A percentile compares a stretch with the other conserved stretches of the same genome.
These are phyloP conservation scores for Starmerella floricola DNA, from an alignment of 805 yeast species.

Conservation along the genomic window DNA sequence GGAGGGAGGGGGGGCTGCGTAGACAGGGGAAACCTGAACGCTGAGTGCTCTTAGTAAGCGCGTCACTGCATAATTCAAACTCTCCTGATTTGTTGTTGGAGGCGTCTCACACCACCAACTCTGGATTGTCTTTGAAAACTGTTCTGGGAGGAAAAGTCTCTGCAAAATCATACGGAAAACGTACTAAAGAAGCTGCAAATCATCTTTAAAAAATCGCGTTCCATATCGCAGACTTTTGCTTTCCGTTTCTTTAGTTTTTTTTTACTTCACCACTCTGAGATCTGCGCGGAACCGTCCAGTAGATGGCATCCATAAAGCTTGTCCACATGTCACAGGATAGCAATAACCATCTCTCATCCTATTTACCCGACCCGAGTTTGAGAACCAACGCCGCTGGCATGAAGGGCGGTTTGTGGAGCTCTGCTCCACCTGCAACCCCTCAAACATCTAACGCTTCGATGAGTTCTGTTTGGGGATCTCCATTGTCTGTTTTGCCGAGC, in stretches of 20 bases:
- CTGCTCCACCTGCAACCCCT: constrained; percentile 15
- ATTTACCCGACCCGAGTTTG: constrained; percentile 4
- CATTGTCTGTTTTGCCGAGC: constrained; percentile 8
- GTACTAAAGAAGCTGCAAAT: no score
- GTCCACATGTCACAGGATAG: constrained; percentile 15
- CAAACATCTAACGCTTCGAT: constrained; percentile 12
- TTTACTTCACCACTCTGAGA: neutral
- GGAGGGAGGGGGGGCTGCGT: no score
- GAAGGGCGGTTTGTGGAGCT: constrained; percentile 11
- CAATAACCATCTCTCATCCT: constrained; percentile 5
- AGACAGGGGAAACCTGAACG: no score
- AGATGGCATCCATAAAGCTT: constrained; percentile 14
- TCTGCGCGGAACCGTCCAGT: neutral
- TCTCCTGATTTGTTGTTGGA: no score
- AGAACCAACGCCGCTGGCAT: neutral
- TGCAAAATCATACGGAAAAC: no score
- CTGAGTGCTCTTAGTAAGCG: no score
- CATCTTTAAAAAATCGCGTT: no score
- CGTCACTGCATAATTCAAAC: no score
- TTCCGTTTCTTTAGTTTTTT: neutral
- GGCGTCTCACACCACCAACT: no score
- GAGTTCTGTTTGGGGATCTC: constrained; percentile 16
- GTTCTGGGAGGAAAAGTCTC: no score
- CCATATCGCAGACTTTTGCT: no score
- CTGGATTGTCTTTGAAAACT: neutral